A percentile compares a stretch with the other conserved stretches of the same genome.
phyloP scores from a whole-genome alignment of 495 filamentous ascomycete species.

The Hyphodiscus hymeniophilus region DNA sequence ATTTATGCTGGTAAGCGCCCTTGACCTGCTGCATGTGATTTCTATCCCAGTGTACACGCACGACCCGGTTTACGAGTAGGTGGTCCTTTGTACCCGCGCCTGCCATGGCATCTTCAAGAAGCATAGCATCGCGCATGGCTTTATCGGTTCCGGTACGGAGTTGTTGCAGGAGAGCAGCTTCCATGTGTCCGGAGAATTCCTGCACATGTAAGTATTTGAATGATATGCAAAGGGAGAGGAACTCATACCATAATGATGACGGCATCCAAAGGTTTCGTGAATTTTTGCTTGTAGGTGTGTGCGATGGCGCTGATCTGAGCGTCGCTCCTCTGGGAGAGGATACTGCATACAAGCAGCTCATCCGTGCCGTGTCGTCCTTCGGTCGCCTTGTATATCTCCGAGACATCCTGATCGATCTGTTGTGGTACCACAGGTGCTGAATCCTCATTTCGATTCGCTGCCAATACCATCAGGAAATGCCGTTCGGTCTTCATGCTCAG shows the following conservation, averaged over 20 bases:
- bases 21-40: conserved; percentile 64
- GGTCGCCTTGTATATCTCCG: conserved; percentile 63
- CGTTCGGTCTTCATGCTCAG: conserved; percentile 76
- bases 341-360: conserved; percentile 63
- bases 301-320: conserved; percentile 75
- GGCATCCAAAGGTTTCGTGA: conserved; percentile 55
- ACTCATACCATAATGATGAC: conserved; percentile 57
- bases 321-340: conserved; percentile 65
- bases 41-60: conserved; percentile 73
- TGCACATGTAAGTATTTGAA: conserved; percentile 21
- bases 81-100: conserved; percentile 83
- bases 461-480: conserved; percentile 71
- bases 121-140: conserved; percentile 69
- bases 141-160: conserved; percentile 69
- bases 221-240: neutral
- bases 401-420: conserved; percentile 61
- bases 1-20: conserved; percentile 59
- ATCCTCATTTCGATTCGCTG: conserved; percentile 66
- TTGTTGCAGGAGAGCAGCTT: conserved; percentile 72
- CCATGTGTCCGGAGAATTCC: conserved; percentile 90
- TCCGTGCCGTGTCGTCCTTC: conserved; percentile 65
- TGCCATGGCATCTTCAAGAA: conserved; percentile 78
- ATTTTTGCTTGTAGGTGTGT: conserved; percentile 58
- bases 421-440: conserved; percentile 59
- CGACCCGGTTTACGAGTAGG: conserved; percentile 61